These are phyloP conservation scores for Diaporthe aspalathi DNA, from an alignment of 2,329 filamentous ascomycete species.

Conservation along the genomic window DNA sequence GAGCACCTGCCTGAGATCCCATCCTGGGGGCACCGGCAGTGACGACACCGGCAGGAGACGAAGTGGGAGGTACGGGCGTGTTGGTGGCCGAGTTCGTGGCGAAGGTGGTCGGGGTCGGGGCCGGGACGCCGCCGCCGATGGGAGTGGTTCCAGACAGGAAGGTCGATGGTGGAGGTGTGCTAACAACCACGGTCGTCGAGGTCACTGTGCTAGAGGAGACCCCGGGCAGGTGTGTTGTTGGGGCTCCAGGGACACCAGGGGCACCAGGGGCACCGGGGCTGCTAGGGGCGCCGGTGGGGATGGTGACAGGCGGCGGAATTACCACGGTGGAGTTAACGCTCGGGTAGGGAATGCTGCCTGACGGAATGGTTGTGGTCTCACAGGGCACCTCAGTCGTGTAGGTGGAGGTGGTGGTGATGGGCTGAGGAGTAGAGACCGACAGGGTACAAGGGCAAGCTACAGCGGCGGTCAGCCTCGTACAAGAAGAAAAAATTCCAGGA, in stretches of 20 bases:
- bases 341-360: constrained; percentile 31
- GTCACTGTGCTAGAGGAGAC: constrained; percentile 37
- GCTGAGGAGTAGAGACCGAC: constrained; percentile 48
- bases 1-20: constrained; percentile 50
- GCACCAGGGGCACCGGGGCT: too few relatives aligned
- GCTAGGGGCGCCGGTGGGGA: constrained; percentile 33
- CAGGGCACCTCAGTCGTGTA: constrained; percentile 38
- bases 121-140: constrained; percentile 29
- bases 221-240: constrained; percentile 32
- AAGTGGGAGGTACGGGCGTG: constrained; percentile 45
- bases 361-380: constrained; percentile 36
- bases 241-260: constrained; percentile 21
- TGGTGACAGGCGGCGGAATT: constrained; percentile 36
- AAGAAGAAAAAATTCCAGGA: background rate
- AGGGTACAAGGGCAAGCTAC: constrained; percentile 62
- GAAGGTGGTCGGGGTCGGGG: constrained; percentile 22
- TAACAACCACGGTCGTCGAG: constrained; percentile 39
- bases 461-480: constrained; percentile 43
- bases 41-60: constrained; percentile 44
- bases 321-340: constrained; percentile 30
- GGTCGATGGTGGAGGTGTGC: constrained; percentile 41
- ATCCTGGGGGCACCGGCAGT: constrained; percentile 53
- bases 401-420: constrained; percentile 46
- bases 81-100: constrained; percentile 42
- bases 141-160: constrained; percentile 39